Conservation (phyloP, 2,329 filamentous ascomycete species). For the Cladosporium velox region DNA sequence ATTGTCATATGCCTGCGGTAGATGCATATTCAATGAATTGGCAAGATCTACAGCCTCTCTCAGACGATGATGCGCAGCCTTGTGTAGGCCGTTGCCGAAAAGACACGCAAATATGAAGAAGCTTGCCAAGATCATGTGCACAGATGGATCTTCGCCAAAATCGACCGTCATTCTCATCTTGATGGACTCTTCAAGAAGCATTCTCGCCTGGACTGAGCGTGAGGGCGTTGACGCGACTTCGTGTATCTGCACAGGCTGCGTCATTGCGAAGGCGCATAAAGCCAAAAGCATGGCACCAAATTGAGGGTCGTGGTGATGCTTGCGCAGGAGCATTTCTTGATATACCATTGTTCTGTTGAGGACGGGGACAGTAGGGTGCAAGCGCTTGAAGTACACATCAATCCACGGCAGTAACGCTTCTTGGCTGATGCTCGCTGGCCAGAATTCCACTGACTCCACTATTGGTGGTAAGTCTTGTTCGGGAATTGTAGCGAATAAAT, state of each 20-base stretch:
- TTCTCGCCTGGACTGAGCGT: conserved; percentile 40
- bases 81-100: conserved; percentile 33
- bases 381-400: conserved; percentile 48
- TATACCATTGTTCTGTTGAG: conserved; percentile 45
- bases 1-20: conserved; percentile 42
- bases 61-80: conserved; percentile 33
- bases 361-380: conserved; percentile 47
- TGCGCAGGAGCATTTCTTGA: conserved; percentile 45
- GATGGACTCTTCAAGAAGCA: conserved; percentile 47
- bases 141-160: conserved; percentile 34
- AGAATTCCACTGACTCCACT: conserved; percentile 33
- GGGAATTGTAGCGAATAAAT: conserved; percentile 28
- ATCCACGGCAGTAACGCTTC: conserved; percentile 42
- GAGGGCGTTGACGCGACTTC: conserved; percentile 38
- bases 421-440: conserved; percentile 45
- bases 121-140: conserved; percentile 35
- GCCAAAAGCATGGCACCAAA: conserved; percentile 48
- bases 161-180: conserved; percentile 48
- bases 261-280: conserved; percentile 47
- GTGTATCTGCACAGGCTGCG: conserved; percentile 48
- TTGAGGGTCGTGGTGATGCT: conserved; percentile 46
- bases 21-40: conserved; percentile 43
- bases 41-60: conserved; percentile 42
- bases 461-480: conserved; percentile 39
- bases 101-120: conserved; percentile 38